Evolutionary conservation across 495 filamentous ascomycete species (phyloP), one percentile per base, ranked within the genome.

Genomic region (Daldinia childiae): DNA sequence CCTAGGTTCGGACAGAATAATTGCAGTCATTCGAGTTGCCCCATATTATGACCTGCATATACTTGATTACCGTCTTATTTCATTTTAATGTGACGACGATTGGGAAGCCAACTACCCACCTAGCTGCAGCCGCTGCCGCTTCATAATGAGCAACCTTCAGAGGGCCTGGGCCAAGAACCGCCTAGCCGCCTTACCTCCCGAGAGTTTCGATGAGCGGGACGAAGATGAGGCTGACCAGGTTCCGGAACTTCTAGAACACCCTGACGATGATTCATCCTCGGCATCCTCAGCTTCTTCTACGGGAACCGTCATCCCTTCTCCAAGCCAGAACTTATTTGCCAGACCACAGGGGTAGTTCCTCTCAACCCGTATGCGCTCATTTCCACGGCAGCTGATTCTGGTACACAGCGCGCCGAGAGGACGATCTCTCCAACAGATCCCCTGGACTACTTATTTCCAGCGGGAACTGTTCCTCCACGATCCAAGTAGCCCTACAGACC

Each of bases 391-490:
- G 60, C 74, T 79, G 66, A 79, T 69, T 63, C 65, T 58, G 52
- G n/a, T 54, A 24, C 41, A 48, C 64, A 81, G 81, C 29, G 73
- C 77, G 59, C 69, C 78, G 32, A 75, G 78, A 58, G 77, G 79
- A 63, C 76, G 83, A 52, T 78, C 83, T 15, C 69, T 86, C 17
- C 81, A 86, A 30, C 86, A 84, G 59, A 87, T 94, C n/a, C 84
- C 87, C 63, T 99, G 95, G 95, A 91, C 90, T 15, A 88, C 91
- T 54, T 97, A 94, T 82, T 98, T 97, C 81, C 84, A 90, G 59
- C 90, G 92, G 69, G 94, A 97, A 75, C 85, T 96, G 51, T 93
- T 90, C 75, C 85, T 97, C 43, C 79, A 87, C 32, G 84, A 74
- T 65, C 79, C 62, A 57, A 58, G 54, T 24, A 64, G 36, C 27